A percentile compares a stretch with the other conserved stretches of the same genome.
Evolutionary conservation across 169 alveolate species (phyloP).

Genomic region (Plasmodium fragile): DNA sequence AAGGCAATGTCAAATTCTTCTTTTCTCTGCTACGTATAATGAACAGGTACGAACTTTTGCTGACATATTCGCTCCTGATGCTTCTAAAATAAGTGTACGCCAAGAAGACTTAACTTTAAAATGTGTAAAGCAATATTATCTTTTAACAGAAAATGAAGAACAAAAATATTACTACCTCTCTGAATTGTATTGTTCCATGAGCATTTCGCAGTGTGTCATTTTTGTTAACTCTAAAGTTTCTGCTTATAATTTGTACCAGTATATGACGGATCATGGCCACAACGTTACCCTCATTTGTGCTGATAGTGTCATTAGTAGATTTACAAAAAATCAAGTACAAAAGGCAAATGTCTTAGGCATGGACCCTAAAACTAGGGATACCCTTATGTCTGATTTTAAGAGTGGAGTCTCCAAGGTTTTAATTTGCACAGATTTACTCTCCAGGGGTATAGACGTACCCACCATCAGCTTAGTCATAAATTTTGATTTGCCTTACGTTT

Average conservation of each 20-base stretch:
- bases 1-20: slow-evolving; percentile 88
- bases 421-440: slow-evolving; percentile 97
- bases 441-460: slow-evolving; percentile 99
- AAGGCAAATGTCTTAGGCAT: slow-evolving; percentile 89
- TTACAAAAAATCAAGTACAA: slow-evolving; percentile 78
- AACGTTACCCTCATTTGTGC: slow-evolving; percentile 76
- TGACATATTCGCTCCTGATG: slow-evolving; percentile 89
- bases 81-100: slow-evolving; percentile 89
- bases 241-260: slow-evolving; percentile 93
- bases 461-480: slow-evolving; percentile 95
- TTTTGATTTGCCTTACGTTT: slow-evolving; percentile 93
- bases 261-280: slow-evolving; percentile 86
- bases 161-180: slow-evolving; percentile 93
- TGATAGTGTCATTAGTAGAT: slow-evolving; percentile 73
- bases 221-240: slow-evolving; percentile 96
- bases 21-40: slow-evolving; percentile 94
- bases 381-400: slow-evolving; percentile 96
- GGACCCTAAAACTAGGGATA: slow-evolving; percentile 95
- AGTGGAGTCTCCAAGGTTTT: slow-evolving; percentile 96
- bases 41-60: slow-evolving; percentile 92
- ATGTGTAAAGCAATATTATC: slow-evolving; percentile 96
- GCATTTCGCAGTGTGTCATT: slow-evolving; percentile 97
- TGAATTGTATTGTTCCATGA: slow-evolving; percentile 95
- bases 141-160: slow-evolving; percentile 91
- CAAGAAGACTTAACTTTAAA: slow-evolving; percentile 96